Base-by-base conservation (phyloP, 192 early-diverging fungal species). In the Phlyctochytrium arcticum region DNA sequence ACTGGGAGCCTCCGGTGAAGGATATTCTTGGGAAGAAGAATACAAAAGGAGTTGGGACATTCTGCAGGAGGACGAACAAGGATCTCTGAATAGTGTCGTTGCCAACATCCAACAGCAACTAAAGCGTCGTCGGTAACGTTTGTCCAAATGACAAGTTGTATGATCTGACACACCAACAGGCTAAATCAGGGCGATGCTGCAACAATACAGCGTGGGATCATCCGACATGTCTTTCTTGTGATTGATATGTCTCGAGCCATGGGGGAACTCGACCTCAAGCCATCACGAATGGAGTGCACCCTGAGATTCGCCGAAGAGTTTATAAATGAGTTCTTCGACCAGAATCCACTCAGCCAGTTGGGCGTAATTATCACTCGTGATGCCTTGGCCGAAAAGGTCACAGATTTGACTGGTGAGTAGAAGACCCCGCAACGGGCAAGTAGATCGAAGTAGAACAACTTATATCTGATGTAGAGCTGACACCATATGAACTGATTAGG, bases 1-100 rank as follows among this genome's bases (percentile, higher is more conserved):
- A 5, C 36, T 56, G 47, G 66, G 66, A 9, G 57, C 35, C 6
- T 68, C 66, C 21, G 69, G 79, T 54, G 54, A 60, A 48, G 91
- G 90, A 8, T 94, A 95, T 65, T 72, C 89, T 35, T 98, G 96
- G 96, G 92, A 96, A 73, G 90, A 89, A 68, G 92, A 94, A 62
- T 98, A 96, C 82, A 95, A 96, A 72, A 86, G 94, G 17, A 89
- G 86, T 60, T 98, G 96, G 96, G 96, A 98, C 69, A 17, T 68
- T 5, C 51, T 57, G 47, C 58, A 71, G 36, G 69, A 72, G 48
- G 75, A 77, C 70, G 89, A 90, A 30, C 81, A 85, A 53, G 94
- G 94, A 39, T 87, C 88, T 54, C 72, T 96, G 15, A 80, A 83
- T 21, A 87, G 88, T 70, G 84, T 80, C 5, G 88, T 98, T 5